Conservation (phyloP, 1,284 basidiomycete species). For the Microbotryomycetes sp. region DNA sequence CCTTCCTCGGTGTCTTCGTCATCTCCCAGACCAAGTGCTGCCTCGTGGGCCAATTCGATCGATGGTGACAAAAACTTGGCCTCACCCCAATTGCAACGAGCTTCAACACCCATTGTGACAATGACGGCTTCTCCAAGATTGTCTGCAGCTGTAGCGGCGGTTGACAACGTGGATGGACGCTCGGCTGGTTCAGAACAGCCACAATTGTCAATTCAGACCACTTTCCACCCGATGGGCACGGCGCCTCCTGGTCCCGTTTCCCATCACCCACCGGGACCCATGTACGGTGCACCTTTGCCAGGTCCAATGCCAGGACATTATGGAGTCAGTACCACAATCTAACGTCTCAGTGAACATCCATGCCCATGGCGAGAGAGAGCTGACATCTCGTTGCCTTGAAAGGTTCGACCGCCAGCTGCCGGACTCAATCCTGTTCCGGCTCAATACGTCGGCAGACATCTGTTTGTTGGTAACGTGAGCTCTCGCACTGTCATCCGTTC, state of each 20-base stretch:
- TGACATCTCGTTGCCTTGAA: no score
- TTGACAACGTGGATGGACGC: neutral
- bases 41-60: neutral
- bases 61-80: no score
- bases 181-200: no score
- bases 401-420: neutral
- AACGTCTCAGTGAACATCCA: neutral
- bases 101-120: no score
- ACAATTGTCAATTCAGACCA: no score
- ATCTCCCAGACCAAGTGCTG: neutral
- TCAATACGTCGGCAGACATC: constrained; percentile 37
- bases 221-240: no score
- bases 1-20: neutral
- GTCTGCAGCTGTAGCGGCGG: neutral
- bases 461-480: constrained; percentile 81
- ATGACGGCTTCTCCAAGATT: neutral
- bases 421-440: neutral
- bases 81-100: no score
- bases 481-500: constrained; percentile 8
- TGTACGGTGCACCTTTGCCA: neutral
- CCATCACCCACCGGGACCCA: no score
- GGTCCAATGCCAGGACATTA: neutral
- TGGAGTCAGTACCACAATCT: neutral
- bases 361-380: no score
- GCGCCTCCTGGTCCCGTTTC: no score